Evolutionary conservation across 441 rosid genomes (phyloP).

Genomic region (Bocquillonia castaneifolia): DNA sequence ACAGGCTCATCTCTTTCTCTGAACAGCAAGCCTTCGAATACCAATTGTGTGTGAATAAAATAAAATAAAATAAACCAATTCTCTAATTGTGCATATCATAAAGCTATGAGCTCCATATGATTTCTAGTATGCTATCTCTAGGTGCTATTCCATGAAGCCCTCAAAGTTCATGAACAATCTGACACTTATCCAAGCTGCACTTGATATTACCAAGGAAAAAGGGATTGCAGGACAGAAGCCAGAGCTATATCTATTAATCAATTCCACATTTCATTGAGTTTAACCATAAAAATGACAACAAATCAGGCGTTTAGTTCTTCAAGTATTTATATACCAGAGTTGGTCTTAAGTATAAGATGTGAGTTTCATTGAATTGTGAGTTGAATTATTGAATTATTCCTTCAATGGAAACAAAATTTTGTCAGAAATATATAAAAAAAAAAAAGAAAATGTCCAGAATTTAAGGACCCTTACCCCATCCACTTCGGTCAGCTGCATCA

Average conservation of each 20-base stretch:
- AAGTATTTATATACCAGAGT: neutral
- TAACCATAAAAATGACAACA: neutral
- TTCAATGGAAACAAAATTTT: slow-evolving; percentile 1
- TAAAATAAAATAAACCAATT: neutral
- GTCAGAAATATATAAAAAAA: neutral
- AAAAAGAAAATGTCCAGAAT: slow-evolving; percentile 6
- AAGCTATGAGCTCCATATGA: slow-evolving; percentile 4
- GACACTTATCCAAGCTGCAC: neutral
- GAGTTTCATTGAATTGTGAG: too few species aligned
- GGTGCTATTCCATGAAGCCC: neutral
- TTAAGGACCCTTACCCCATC: slow-evolving; percentile 70
- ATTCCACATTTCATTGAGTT: neutral
- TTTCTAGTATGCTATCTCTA: neutral
- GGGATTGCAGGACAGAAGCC: neutral
- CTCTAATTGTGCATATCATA: neutral
- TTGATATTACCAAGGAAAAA: neutral
- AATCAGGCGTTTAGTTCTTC: neutral
- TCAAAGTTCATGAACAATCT: neutral
- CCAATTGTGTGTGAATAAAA: neutral
- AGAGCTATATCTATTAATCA: neutral
- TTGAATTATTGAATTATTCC: neutral
- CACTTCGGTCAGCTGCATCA: slow-evolving; percentile 76
- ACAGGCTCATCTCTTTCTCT: neutral
- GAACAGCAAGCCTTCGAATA: neutral
- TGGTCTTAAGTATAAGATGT: neutral